A percentile compares a stretch with the other conserved stretches of the same genome.
Conservation (phyloP, 257 asterid genomes). For the Solanum chiquidenum region DNA sequence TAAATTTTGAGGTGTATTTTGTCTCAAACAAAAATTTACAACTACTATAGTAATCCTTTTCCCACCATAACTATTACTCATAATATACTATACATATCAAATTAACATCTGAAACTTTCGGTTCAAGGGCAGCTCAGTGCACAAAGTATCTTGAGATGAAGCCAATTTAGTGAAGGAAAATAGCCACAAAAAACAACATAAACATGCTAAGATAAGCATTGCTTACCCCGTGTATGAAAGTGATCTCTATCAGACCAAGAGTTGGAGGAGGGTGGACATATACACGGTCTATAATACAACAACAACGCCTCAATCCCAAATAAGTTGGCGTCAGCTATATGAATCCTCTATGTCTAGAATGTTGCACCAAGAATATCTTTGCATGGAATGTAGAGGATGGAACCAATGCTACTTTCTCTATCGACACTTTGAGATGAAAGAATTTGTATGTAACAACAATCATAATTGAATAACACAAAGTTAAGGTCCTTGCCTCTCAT, state of each 20-base stretch:
- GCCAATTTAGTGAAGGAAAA: not conserved
- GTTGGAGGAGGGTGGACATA: not conserved
- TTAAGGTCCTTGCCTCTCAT: slow-evolving; percentile 52
- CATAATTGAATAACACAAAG: slow-evolving; percentile 5
- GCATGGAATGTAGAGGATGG: not conserved
- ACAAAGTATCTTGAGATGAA: not conserved
- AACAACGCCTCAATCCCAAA: not conserved
- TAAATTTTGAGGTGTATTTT: not conserved
- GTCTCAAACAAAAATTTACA: not conserved
- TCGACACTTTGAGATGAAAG: not conserved
- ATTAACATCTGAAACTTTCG: not conserved
- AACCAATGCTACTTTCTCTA: not conserved
- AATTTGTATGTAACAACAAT: not conserved
- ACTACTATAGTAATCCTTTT: not conserved
- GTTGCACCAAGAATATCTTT: not conserved
- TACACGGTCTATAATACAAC: not conserved
- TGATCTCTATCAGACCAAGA: not conserved
- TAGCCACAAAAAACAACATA: not conserved
- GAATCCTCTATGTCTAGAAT: not conserved
- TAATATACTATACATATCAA: not conserved
- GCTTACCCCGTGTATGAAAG: not conserved
- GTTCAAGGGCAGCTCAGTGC: not conserved
- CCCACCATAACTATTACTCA: not conserved
- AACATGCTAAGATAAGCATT: not conserved
- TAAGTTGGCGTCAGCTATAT: not conserved